Evolutionary conservation across 2,329 filamentous ascomycete species (phyloP).

Genomic region (Hypoxylon sp.): DNA sequence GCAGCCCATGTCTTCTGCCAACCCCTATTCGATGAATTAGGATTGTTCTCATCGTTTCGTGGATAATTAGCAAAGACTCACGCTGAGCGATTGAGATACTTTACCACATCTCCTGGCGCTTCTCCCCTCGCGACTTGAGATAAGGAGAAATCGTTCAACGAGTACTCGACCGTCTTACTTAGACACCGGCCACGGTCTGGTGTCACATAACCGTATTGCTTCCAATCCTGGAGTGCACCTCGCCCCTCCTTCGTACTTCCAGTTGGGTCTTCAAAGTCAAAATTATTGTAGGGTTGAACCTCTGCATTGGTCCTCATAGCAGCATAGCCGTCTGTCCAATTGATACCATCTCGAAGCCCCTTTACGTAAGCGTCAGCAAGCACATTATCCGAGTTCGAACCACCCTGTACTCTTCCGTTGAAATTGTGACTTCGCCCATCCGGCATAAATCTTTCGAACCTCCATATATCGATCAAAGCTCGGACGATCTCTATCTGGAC

Average conservation of each 20-base stretch:
- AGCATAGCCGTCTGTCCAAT: slow-evolving; percentile 68
- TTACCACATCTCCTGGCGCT: slow-evolving; percentile 62
- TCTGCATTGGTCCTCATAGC: slow-evolving; percentile 72
- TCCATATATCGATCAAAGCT: slow-evolving; percentile 71
- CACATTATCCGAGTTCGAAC: slow-evolving; percentile 72
- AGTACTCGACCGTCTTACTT: slow-evolving; percentile 70
- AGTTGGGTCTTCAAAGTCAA: slow-evolving; percentile 65
- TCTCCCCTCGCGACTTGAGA: slow-evolving; percentile 69
- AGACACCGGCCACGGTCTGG: slow-evolving; percentile 66
- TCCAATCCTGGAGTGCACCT: slow-evolving; percentile 72
- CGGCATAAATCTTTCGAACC: slow-evolving; percentile 67
- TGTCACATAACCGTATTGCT: slow-evolving; percentile 69
- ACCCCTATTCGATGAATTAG: slow-evolving; percentile 53
- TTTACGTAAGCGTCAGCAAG: slow-evolving; percentile 74
- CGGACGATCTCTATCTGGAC: slow-evolving; percentile 69
- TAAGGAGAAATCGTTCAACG: slow-evolving; percentile 71
- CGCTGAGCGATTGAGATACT: slow-evolving; percentile 67
- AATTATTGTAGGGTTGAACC: slow-evolving; percentile 64
- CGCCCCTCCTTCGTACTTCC: slow-evolving; percentile 70
- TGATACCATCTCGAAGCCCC: slow-evolving; percentile 60
- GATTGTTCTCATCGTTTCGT: background rate
- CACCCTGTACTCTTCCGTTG: slow-evolving; percentile 71
- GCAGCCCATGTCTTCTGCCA: slow-evolving; percentile 74
- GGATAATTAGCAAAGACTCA: slow-evolving; percentile 17
- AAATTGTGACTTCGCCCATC: slow-evolving; percentile 69